phyloP scores from a whole-genome alignment of 2,329 filamentous ascomycete species.

The Fusarium citri region DNA sequence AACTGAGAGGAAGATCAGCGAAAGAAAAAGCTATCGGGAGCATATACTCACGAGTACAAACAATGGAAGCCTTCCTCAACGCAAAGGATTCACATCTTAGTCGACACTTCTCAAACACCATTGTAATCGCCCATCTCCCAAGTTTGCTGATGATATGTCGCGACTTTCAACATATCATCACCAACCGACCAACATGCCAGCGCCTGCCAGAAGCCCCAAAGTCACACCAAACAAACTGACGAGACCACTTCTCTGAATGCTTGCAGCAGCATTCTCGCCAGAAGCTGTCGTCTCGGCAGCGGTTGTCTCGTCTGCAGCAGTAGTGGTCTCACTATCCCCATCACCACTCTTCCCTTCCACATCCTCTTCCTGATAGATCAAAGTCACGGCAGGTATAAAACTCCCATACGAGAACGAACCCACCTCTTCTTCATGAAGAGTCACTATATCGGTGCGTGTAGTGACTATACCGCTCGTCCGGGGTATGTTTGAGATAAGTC shows the following conservation, averaged over 20 bases:
- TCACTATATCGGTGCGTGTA: too few relatives aligned
- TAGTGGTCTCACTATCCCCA: not conserved
- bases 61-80: fast-evolving
- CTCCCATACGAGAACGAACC: not conserved
- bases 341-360: not conserved
- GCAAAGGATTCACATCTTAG: fast-evolving
- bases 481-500: too few relatives aligned
- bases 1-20: too few relatives aligned
- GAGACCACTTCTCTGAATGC: not conserved
- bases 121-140: not conserved
- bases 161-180: not conserved
- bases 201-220: constrained; percentile 8
- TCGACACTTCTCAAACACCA: not conserved
- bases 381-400: not conserved
- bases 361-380: not conserved
- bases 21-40: too few relatives aligned
- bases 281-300: not conserved
- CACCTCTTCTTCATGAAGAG: too few relatives aligned
- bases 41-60: too few relatives aligned
- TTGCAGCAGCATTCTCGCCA: not conserved
- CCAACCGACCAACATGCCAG: constrained; percentile 9
- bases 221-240: not conserved
- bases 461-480: too few relatives aligned
- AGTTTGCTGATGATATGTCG: too few relatives aligned
- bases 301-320: not conserved